Conservation (phyloP, 352 stramenopile species). For the Thalassiosira livingstoniorum region DNA sequence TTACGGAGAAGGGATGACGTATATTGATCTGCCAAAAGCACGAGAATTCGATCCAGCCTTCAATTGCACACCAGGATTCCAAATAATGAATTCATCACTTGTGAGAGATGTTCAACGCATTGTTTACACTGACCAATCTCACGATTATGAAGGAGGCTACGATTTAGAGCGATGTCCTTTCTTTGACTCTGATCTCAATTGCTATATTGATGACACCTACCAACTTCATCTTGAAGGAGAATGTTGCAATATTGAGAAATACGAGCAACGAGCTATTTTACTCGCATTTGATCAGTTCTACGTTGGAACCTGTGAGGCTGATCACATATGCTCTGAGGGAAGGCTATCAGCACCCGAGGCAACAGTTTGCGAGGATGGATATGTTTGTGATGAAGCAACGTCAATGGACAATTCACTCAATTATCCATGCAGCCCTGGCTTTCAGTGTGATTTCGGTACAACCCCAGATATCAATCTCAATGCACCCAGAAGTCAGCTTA, state of each 20-base stretch:
- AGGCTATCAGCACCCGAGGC: conserved; percentile 85
- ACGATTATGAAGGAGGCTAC: conserved; percentile 74
- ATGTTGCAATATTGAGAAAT: conserved; percentile 65
- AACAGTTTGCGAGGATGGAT: conserved; percentile 93
- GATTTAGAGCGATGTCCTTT: conserved; percentile 69
- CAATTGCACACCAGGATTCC: conserved; percentile 95
- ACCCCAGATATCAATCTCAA: conserved; percentile 92
- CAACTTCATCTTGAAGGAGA: conserved; percentile 63
- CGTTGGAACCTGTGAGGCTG: conserved; percentile 95
- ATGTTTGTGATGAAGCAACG: conserved; percentile 93
- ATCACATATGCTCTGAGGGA: conserved; percentile 91
- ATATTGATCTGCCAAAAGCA: conserved; percentile 65
- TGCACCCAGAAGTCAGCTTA: conserved; percentile 90
- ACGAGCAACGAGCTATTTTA: conserved; percentile 69
- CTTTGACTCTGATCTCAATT: conserved; percentile 63
- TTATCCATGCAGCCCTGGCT: conserved; percentile 90
- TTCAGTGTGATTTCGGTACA: conserved; percentile 93
- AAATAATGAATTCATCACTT: conserved; percentile 82
- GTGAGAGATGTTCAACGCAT: conserved; percentile 50
- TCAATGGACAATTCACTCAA: conserved; percentile 87
- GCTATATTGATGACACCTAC: conserved; percentile 68
- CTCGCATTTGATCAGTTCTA: conserved; percentile 90
- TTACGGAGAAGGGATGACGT: conserved; percentile 60
- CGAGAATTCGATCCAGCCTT: conserved; percentile 84
- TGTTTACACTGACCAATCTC: conserved; percentile 73